Base-by-base conservation (phyloP, 2,329 filamentous ascomycete genomes). In the Colletotrichum lupini region DNA sequence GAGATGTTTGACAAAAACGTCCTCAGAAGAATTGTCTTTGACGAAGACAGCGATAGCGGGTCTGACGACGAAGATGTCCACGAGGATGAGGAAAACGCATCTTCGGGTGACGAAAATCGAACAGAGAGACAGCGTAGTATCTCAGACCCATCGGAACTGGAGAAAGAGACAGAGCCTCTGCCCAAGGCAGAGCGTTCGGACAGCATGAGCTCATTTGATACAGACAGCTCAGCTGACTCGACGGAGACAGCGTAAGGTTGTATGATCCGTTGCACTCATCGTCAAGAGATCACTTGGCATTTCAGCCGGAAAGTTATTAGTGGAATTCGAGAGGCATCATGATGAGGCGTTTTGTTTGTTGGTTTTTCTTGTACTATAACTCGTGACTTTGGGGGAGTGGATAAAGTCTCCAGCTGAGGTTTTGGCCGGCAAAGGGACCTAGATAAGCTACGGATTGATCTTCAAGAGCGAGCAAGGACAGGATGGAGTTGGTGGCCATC, bases 1-100 rank as follows among this genome's bases (percentile, higher is more conserved):
- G 97, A 98, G 80, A 85, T 99, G 26, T 99, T 99, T 78, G 96
- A 98, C 79, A 97, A 96, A 83, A 92, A 90, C 72, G 94, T 98
- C 56, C 88, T 98, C 83, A 88, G 95, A 75, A 90, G 91, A 76
- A 94, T 98, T 73, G 93, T 99, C 14, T 92, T 97, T 71, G 93
- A 93, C 63, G 93, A 95, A 77, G 93, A 93, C 24, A 83, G 82
- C 24, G 83, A 84, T 11, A 92, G 93, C 63, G 93, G 94, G 5
- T 57, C 62, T 24, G 92, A 93, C 64, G 93, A 94, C 64, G 82
- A 80, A 42, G 76, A 77, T 24, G 75, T 76, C 5, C 75, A 76
- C 22, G 92, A 93, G 65, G 92, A 94, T 42, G 80, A 78, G 0
- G 81, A 79, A 52, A 83, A 81, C 32, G 59, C 78, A 75, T 58